These are phyloP conservation scores for Skeletonema costatum DNA, from an alignment of 108 stramenopile species.

Conservation along the genomic window DNA sequence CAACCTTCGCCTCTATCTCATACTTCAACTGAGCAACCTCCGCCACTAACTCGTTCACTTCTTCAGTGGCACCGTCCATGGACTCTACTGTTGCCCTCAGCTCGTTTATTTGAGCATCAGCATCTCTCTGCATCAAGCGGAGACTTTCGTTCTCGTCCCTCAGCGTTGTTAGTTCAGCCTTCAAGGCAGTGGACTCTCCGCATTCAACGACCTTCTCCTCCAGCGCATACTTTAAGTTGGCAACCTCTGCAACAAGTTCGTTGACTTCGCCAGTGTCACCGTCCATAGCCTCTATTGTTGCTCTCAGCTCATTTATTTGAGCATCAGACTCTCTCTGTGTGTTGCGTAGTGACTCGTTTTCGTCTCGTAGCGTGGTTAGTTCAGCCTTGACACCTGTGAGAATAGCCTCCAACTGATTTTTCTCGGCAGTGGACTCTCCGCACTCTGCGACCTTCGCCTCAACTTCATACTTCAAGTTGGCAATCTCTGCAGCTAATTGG, in stretches of 20 bases:
- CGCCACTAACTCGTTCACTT: conserved; percentile 28
- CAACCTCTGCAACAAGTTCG: conserved; percentile 35
- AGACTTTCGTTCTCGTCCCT: conserved; percentile 38
- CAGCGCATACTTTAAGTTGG: conserved; percentile 36
- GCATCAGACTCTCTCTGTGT: conserved; percentile 18
- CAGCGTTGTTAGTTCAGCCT: conserved; percentile 6
- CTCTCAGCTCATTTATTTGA: conserved; percentile 29
- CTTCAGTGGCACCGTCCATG: conserved; percentile 18
- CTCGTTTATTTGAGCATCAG: conserved; percentile 17
- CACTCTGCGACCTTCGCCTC: conserved; percentile 24
- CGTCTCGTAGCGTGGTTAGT: conserved; percentile 22
- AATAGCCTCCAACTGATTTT: conserved; percentile 1
- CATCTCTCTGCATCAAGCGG: conserved; percentile 13
- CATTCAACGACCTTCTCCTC: conserved; percentile 21
- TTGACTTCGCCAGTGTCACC: conserved; percentile 20
- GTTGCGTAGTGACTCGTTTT: conserved; percentile 26
- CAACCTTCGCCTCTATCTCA: conserved; percentile 21
- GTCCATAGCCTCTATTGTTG: conserved; percentile 31
- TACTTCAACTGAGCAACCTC: conserved; percentile 43
- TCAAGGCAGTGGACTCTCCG: no score
- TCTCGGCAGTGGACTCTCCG: conserved; percentile 4
- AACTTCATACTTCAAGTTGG: conserved; percentile 37
- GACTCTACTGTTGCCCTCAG: conserved; percentile 32
- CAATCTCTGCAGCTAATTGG: conserved; percentile 34
- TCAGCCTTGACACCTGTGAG: conserved; percentile 11